Conservation (phyloP, 2,329 filamentous ascomycete genomes). For the Cyanodermella asteris region DNA sequence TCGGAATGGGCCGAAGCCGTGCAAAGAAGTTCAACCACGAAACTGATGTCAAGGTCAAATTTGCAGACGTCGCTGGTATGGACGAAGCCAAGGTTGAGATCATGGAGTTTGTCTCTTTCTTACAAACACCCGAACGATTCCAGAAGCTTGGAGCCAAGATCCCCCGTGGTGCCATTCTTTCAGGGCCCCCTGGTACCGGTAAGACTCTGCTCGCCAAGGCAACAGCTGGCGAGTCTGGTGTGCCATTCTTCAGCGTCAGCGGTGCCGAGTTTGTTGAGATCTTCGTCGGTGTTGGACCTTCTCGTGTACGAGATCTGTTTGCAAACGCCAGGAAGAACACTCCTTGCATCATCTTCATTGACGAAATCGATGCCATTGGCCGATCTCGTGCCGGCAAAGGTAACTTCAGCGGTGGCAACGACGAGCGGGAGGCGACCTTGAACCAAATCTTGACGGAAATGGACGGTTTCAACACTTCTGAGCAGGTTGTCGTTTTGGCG, state of each 20-base stretch:
- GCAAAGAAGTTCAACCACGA: conserved; percentile 97
- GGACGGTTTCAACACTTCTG: conserved; percentile 95
- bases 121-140: conserved; percentile 83
- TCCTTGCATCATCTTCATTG: conserved; percentile 98
- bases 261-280: conserved; percentile 99
- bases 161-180: conserved; percentile 84
- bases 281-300: conserved; percentile 97
- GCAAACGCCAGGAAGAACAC: conserved; percentile 86
- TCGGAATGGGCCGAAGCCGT: conserved; percentile 86
- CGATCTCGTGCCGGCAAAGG: conserved; percentile 59
- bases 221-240: conserved; percentile 85
- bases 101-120: conserved; percentile 96
- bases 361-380: conserved; percentile 96
- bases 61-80: conserved; percentile 89
- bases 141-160: conserved; percentile 94
- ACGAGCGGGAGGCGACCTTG: conserved; percentile 87
- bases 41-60: conserved; percentile 89
- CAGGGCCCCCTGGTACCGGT: conserved; percentile 93
- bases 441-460: conserved; percentile 98
- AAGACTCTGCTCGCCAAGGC: conserved; percentile 95
- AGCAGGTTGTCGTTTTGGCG: conserved; percentile 89
- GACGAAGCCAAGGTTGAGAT: conserved; percentile 97
- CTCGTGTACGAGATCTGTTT: conserved; percentile 84
- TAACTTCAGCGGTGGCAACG: conserved; percentile 74
- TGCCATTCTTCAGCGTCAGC: conserved; percentile 95